Evolutionary conservation across 306 rosid genomes (phyloP), one percentile per base, ranked within the genome.

Genomic region (Prunus padus): DNA sequence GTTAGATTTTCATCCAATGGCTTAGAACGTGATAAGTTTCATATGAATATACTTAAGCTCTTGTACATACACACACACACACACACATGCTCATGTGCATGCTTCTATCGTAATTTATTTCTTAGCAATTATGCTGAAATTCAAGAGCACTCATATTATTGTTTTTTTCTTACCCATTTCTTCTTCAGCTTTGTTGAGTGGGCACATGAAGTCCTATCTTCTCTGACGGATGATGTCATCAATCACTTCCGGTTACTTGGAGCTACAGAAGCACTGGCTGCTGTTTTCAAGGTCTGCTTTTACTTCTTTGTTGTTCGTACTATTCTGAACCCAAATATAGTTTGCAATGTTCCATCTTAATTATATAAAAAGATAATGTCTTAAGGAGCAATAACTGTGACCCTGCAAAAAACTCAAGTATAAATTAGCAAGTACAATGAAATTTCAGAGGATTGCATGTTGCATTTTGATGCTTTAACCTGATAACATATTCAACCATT

Each of bases 211-310:
- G 96, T 86, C 81, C 83, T 95, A 80, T 87, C 91, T 77, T 88
- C 96, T 77, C 79, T 31, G 42, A 82, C 77, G 8, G 89, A 86
- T 73, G 95, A 92, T 75, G 67, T 70, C 77, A 83, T 88, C 78
- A 87, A 87, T 67, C 93, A 87, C 80, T 90, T 95, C 71, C 91
- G 79, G 75, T 84, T 95, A 82, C 98, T 95, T 67, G 98, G 98
- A 47, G 89, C 86, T 25, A 55, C 79, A 47, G 96, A 89, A 82
- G 87, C 97, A 59, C 72, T 95, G 76, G 93, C 97, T 85, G 85
- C 91, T 73, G 81, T 92, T 87, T 95, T 95, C 82, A 95, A 92
- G 98, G 98, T 95, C 76, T 82, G 76, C 13, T 73, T 85, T 81
- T 52, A 20, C 8, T 71, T 69, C 64, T 70, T 81, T 77, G 68